These are phyloP conservation scores for Prunus fruticosa DNA, from an alignment of 306 rosid genomes.

Conservation along the genomic window DNA sequence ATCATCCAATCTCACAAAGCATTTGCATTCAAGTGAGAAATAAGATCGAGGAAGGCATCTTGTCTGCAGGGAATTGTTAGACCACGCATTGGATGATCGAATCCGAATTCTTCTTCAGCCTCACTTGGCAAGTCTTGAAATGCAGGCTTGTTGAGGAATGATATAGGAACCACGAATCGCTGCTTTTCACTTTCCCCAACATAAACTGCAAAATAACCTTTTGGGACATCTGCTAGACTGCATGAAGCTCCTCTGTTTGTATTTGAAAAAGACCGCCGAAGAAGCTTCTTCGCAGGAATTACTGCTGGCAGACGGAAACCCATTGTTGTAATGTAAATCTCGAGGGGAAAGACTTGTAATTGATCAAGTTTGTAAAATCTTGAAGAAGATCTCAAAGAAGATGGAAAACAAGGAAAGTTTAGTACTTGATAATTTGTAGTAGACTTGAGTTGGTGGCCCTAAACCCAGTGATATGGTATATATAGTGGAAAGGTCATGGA, in stretches of 20 bases:
- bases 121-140: slow-evolving; percentile 32
- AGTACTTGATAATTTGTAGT: background rate
- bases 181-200: slow-evolving; percentile 36
- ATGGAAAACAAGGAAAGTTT: background rate
- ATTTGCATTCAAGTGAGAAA: slow-evolving; percentile 14
- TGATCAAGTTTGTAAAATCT: background rate
- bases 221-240: slow-evolving; percentile 27
- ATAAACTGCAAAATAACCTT: slow-evolving; percentile 43
- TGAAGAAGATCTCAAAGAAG: background rate
- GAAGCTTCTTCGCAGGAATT: slow-evolving; percentile 18
- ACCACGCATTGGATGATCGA: slow-evolving; percentile 49
- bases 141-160: slow-evolving; percentile 35
- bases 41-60: slow-evolving; percentile 28
- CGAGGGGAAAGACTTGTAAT: background rate
- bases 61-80: slow-evolving; percentile 50
- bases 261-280: slow-evolving; percentile 1
- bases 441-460: background rate
- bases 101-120: slow-evolving; percentile 48
- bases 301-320: slow-evolving; percentile 13
- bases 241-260: background rate
- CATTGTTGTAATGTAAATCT: background rate
- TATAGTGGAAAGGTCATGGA: background rate
- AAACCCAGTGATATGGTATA: background rate
- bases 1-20: background rate
- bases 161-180: slow-evolving; percentile 36